Evolutionary conservation across 2,329 filamentous ascomycete genomes (phyloP).

Genomic region (Cyanodermella asteris): DNA sequence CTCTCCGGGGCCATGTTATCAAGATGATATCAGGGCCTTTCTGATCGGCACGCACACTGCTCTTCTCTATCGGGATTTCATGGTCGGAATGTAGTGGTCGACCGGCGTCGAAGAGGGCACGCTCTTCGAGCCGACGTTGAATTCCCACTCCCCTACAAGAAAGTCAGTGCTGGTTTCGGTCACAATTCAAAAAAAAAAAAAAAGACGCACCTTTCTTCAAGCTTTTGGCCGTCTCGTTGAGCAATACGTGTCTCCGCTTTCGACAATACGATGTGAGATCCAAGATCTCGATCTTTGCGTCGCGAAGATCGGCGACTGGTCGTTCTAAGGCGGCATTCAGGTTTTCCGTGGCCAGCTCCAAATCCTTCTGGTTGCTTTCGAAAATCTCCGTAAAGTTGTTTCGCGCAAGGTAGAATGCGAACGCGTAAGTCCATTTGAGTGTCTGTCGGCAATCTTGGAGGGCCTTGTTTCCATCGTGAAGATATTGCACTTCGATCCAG

Average conservation of each 20-base stretch:
- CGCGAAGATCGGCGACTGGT: constrained; percentile 64
- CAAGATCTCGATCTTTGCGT: constrained; percentile 90
- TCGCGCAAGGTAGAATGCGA: constrained; percentile 87
- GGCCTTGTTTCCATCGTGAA: constrained; percentile 79
- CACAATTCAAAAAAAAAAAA: constrained; percentile 1
- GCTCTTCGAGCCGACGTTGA: too few species aligned
- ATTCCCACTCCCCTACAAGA: constrained; percentile 20
- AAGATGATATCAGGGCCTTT: too few species aligned
- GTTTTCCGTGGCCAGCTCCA: constrained; percentile 92
- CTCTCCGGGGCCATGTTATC: too few species aligned
- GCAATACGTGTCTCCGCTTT: constrained; percentile 67
- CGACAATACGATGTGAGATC: constrained; percentile 97
- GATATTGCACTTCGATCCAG: constrained; percentile 97
- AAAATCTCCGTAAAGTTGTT: constrained; percentile 97
- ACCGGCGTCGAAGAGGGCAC: too few species aligned
- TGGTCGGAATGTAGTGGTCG: too few species aligned
- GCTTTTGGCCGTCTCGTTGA: constrained; percentile 85
- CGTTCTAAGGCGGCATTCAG: constrained; percentile 99
- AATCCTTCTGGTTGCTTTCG: constrained; percentile 93
- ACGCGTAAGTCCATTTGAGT: constrained; percentile 97
- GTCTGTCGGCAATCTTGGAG: constrained; percentile 95
- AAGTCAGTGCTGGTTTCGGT: constrained; percentile 2
- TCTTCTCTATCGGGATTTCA: too few species aligned
- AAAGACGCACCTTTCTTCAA: constrained; percentile 52
- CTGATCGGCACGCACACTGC: too few species aligned